Evolutionary conservation across 2,329 filamentous ascomycete species (phyloP).

Genomic region (Acrocalymma vagum): DNA sequence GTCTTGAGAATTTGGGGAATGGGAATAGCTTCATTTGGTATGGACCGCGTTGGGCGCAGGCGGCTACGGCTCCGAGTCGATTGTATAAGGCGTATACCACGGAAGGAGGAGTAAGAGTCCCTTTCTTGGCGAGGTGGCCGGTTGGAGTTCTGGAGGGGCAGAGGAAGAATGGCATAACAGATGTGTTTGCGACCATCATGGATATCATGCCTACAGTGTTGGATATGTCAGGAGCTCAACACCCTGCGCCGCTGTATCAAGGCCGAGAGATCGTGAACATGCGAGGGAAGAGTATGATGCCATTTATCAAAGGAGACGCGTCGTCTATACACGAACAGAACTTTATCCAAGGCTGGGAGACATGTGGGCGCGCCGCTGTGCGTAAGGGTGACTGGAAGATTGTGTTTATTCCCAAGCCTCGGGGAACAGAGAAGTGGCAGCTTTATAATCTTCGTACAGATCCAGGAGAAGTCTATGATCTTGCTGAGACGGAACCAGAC

Average conservation of each 20-base stretch:
- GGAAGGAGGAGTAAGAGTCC: slow-evolving; percentile 62
- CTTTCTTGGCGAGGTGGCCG: slow-evolving; percentile 57
- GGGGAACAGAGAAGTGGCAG: slow-evolving; percentile 65
- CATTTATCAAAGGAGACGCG: slow-evolving; percentile 45
- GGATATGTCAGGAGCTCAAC: slow-evolving; percentile 58
- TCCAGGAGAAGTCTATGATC: slow-evolving; percentile 60
- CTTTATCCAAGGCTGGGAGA: slow-evolving; percentile 66
- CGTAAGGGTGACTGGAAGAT: slow-evolving; percentile 67
- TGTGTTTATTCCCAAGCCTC: slow-evolving; percentile 65
- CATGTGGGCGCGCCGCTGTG: slow-evolving; percentile 62
- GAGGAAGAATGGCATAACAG: slow-evolving; percentile 17
- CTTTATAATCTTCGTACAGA: slow-evolving; percentile 63
- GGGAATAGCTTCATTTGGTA: slow-evolving; percentile 69
- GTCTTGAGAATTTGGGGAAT: slow-evolving; percentile 66
- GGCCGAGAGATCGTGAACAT: slow-evolving; percentile 61
- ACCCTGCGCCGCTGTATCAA: slow-evolving; percentile 63
- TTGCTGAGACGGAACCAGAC: slow-evolving; percentile 49
- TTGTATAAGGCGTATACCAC: slow-evolving; percentile 58
- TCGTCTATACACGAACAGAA: slow-evolving; percentile 59
- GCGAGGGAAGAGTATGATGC: slow-evolving; percentile 59
- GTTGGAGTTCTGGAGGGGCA: slow-evolving; percentile 11
- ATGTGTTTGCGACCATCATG: slow-evolving; percentile 56
- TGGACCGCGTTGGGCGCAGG: slow-evolving; percentile 65
- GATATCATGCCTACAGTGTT: slow-evolving; percentile 54
- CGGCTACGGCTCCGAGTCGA: slow-evolving; percentile 60